Conservation (phyloP, 805 yeast species). For the Candida khao-thaluensis region DNA sequence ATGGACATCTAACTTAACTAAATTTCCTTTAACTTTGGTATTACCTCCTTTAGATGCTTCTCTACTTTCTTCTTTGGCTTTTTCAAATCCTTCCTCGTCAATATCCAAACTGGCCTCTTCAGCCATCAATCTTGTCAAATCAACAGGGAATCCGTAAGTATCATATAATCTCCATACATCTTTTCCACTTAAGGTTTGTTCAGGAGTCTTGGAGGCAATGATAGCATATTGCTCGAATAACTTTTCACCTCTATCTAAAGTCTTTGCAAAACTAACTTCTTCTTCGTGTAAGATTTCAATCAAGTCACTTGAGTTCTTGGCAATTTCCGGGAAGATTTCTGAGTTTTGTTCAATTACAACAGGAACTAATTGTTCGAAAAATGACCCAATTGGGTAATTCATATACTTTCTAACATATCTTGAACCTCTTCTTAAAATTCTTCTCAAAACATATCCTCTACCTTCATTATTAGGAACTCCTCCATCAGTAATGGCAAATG, state of each 20-base stretch:
- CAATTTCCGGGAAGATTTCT: constrained; percentile 89
- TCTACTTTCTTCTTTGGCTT: constrained; percentile 81
- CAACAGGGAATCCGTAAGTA: constrained; percentile 99
- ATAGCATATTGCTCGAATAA: constrained; percentile 91
- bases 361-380: constrained; percentile 90
- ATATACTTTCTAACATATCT: constrained; percentile 95
- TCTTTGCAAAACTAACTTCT: constrained; percentile 91
- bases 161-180: constrained; percentile 99
- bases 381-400: constrained; percentile 92
- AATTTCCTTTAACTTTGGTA: constrained; percentile 50
- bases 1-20: constrained; percentile 88
- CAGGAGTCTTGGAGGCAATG: constrained; percentile 71
- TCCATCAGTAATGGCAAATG: constrained; percentile 96
- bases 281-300: constrained; percentile 94
- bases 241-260: constrained; percentile 97
- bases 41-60: constrained; percentile 95
- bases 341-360: constrained; percentile 85
- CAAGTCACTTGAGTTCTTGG: constrained; percentile 66
- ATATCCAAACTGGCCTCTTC: constrained; percentile 93
- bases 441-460: constrained; percentile 95
- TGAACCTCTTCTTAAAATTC: constrained; percentile 97
- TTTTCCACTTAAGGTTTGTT: constrained; percentile 79
- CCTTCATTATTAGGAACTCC: constrained; percentile 99
- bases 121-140: constrained; percentile 96
- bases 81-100: constrained; percentile 89